Evolutionary conservation across 2,329 filamentous ascomycete genomes (phyloP), one percentile per base, ranked within the genome.

Genomic region (Colletotrichum aenigma): DNA sequence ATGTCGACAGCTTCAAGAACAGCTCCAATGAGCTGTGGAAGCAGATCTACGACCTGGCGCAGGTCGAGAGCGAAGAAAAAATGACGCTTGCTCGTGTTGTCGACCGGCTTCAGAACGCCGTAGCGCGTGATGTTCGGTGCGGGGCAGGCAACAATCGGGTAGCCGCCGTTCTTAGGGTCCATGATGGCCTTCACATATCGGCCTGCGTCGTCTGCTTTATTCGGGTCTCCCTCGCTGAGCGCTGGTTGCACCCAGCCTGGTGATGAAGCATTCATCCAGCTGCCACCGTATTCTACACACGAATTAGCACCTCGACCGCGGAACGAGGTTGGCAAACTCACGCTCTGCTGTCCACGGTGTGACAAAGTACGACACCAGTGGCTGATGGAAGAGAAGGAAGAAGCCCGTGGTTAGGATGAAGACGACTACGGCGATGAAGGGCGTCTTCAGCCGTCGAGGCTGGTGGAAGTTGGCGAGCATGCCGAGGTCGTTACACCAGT

Each of bases 321-420:
- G 21, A n/a, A 28, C 36, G 10, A n/a, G 15, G 8, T 7, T 15
- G 3, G 62, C 15, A 12, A 3, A 52, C 73, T 61, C 48, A 73
- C 73, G 73, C 58, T 72, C 69, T 58, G 73, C n/a, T 9, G 73
- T 73, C 73, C 73, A 75, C 9, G 73, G 73, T 4, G 48, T 34
- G 10, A 75, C 73, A 6, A 75, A 75, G 15, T 75, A 75, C 34
- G 72, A 70, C 30, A 75, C 73, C 7, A 75, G 26, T 13, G 73
- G 73, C 28, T 68, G 91, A 84, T 95, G 93, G 80, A 95, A 92
- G 77, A 94, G 92, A 79, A 94, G 92, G 65, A 95, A 90, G 36
- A 92, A 92, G 77, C 93, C 92, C 30, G 89, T 90, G 64, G 94
- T 81, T 4, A 95, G 85, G 0, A 88, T 90, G 70, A 88, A 86